Evolutionary conservation across 2,329 filamentous ascomycete species (phyloP).

Genomic region (Hymenoscyphus repandus): DNA sequence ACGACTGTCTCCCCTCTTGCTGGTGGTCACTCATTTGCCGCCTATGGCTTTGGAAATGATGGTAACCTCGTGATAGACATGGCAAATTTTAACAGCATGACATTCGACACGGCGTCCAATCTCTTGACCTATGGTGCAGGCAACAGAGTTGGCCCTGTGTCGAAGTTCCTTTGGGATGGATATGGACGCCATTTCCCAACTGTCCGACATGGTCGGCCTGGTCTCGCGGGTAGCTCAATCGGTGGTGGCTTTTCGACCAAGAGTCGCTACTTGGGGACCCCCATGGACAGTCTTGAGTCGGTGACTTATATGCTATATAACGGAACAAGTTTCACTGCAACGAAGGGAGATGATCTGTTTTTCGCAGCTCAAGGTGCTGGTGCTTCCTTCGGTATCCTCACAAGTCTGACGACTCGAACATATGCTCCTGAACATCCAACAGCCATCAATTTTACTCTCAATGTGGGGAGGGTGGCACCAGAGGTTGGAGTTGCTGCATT

Average conservation of each 20-base stretch:
- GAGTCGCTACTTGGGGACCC: slow-evolving; percentile 9
- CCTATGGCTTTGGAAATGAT: slow-evolving; percentile 12
- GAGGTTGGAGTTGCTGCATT: neutral
- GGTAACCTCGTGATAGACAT: slow-evolving; percentile 12
- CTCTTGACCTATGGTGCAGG: slow-evolving; percentile 13
- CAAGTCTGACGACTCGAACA: slow-evolving; percentile 12
- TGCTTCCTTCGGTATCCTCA: slow-evolving; percentile 9
- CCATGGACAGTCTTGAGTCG: slow-evolving; percentile 11
- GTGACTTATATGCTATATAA: slow-evolving; percentile 18
- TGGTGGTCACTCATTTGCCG: slow-evolving; percentile 13
- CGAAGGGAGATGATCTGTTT: slow-evolving; percentile 9
- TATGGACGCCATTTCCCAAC: slow-evolving; percentile 13
- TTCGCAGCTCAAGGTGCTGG: slow-evolving; percentile 14
- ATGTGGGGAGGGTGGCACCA: neutral
- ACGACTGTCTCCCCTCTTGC: slow-evolving; percentile 10
- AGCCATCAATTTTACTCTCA: slow-evolving; percentile 8
- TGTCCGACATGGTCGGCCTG: slow-evolving; percentile 9
- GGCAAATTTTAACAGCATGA: slow-evolving; percentile 9
- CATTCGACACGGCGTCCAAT: slow-evolving; percentile 1
- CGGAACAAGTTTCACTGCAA: slow-evolving; percentile 6
- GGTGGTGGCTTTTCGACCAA: slow-evolving; percentile 14
- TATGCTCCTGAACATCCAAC: slow-evolving; percentile 6
- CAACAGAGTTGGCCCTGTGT: slow-evolving; percentile 7
- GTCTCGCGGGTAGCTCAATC: slow-evolving; percentile 11
- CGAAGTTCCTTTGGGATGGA: slow-evolving; percentile 10